Evolutionary conservation across 208 protist genomes (phyloP), one percentile per base, ranked within the genome.

Genomic region (Trypanosoma avium): DNA sequence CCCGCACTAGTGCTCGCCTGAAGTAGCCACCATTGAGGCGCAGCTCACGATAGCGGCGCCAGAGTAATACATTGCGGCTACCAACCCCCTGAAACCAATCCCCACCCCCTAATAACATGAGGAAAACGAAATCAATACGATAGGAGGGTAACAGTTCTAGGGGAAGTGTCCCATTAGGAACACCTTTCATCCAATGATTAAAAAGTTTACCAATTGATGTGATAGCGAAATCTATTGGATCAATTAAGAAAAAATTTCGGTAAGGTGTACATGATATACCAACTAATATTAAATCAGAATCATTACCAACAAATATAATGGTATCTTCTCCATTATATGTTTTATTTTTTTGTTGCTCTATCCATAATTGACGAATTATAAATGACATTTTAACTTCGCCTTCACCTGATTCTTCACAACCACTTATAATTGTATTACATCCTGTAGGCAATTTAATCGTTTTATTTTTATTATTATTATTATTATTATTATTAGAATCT

Each of bases 321-420:
- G 63, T 48, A 49, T 96, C 90, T 10, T 90, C 80, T n/a, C 56
- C 55, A 8, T 54, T 60, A 63, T 90, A 91, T 19, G 43, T 65
- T 13, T 71, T 71, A 32, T 43, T 58, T 15, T 32, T 57, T 19
- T 67, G 35, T 13, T 72, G 73, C 6, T 57, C 42, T 0, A 72
- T 22, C 70, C 74, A 90, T 0, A 87, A 22, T 13, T 61, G 59
- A 19, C 78, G 82, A 4, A 96, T 58, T 22, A 79, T 43, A 13
- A 47, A 71, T 0, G 79, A 49, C n/a, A 96, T 89, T 60, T 96
- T 96, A 46, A 93, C 63, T 69, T 96, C 90, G 10, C 90, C 90
- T 53, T 96, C 86, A 17, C 90, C 90, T 3, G 72, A 63, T 38
- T 86, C 81, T 17, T 53, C 43, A 52, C 81, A 88, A 24, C 75